phyloP scores from a whole-genome alignment of 2,329 filamentous ascomycete species.

The Fusarium palustre region DNA sequence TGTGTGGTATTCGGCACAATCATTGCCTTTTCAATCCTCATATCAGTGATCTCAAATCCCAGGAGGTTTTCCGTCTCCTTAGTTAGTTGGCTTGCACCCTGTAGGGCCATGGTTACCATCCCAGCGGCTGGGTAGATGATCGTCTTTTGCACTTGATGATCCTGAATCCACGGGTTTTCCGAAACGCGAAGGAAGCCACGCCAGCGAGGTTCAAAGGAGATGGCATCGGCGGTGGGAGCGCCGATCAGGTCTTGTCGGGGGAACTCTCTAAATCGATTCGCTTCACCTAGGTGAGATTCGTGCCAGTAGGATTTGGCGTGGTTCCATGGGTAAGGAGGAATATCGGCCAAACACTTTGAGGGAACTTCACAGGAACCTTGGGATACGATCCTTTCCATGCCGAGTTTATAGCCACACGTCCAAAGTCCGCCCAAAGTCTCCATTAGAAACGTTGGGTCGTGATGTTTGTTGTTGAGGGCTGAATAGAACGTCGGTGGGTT shows the following conservation, averaged over 20 bases:
- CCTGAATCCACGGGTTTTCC: conserved; percentile 65
- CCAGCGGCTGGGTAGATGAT: conserved; percentile 64
- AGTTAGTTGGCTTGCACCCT: conserved; percentile 58
- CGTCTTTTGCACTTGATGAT: conserved; percentile 64
- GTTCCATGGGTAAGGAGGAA: conserved; percentile 68
- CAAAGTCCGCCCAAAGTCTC: conserved; percentile 53
- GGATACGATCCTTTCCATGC: conserved; percentile 50
- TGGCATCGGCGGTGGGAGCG: conserved; percentile 57
- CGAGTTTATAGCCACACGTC: conserved; percentile 50
- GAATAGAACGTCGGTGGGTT: conserved; percentile 43
- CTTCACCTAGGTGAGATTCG: conserved; percentile 60
- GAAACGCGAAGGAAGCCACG: conserved; percentile 61
- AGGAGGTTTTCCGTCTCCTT: conserved; percentile 40
- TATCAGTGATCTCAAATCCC: conserved; percentile 59
- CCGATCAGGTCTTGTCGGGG: conserved; percentile 65
- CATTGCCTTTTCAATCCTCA: conserved; percentile 64
- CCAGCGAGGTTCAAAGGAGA: conserved; percentile 61
- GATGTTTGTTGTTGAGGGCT: conserved; percentile 44
- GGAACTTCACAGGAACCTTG: conserved; percentile 21
- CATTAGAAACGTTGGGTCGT: conserved; percentile 47
- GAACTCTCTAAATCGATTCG: conserved; percentile 58
- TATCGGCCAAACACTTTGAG: conserved; percentile 55
- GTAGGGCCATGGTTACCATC: conserved; percentile 62
- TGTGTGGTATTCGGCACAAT: conserved; percentile 60
- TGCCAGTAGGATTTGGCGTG: conserved; percentile 65